Conservation (phyloP, 1,284 basidiomycete species). For the Trichosporon coremiiforme region DNA sequence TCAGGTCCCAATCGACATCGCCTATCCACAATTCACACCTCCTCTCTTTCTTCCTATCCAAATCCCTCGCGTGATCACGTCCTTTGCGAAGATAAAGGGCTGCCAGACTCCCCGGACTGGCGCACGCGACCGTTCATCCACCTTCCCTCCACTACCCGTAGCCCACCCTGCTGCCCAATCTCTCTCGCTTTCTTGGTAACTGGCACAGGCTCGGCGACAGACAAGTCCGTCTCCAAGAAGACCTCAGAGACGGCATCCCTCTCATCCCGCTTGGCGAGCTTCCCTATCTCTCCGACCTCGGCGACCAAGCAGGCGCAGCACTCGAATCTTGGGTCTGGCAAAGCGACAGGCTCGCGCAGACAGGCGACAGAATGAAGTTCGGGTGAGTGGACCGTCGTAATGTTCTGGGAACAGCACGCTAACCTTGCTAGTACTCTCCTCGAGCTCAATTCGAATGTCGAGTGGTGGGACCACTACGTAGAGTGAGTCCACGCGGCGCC, state of each 20-base stretch:
- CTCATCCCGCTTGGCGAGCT: conserved; percentile 21
- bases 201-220: conserved; percentile 23
- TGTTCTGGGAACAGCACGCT: neutral
- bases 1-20: neutral
- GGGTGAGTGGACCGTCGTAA: conserved; percentile 43
- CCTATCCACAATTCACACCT: neutral
- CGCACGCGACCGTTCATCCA: neutral
- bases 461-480: conserved; percentile 95
- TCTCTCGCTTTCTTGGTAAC: neutral
- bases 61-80: neutral
- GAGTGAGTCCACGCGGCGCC: conserved; percentile 44
- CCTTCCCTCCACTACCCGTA: neutral
- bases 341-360: conserved; percentile 30
- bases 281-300: neutral
- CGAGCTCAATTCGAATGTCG: conserved; percentile 89
- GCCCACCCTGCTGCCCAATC: conserved; percentile 14
- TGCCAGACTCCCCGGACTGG: neutral
- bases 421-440: conserved; percentile 63
- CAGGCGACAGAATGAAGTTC: conserved; percentile 57
- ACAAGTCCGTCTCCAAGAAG: conserved; percentile 26
- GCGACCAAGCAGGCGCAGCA: neutral
- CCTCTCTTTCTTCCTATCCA: neutral
- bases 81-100: neutral
- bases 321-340: conserved; percentile 41
- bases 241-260: conserved; percentile 20